phyloP scores from a whole-genome alignment of 1,284 basidiomycete species.

The Moesziomyces aphidis region DNA sequence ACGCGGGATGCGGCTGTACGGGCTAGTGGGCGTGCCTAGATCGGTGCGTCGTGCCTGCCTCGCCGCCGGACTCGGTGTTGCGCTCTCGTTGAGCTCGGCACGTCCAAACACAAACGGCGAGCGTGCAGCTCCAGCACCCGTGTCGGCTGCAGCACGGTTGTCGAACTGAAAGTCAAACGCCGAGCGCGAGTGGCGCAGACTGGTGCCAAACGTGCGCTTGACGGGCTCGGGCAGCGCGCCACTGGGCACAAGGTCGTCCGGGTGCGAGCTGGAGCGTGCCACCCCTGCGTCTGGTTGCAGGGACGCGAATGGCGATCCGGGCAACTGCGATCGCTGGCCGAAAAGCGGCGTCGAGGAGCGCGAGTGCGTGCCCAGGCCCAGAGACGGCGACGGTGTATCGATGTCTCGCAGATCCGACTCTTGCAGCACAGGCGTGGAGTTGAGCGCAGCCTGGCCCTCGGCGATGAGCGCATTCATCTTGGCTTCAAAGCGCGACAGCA shows the following conservation, averaged over 20 bases:
- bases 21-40: conserved; percentile 1
- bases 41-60: too few species aligned
- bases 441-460: conserved; percentile 51
- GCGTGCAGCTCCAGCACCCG: too few species aligned
- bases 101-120: conserved; percentile 30
- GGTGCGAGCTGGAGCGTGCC: conserved; percentile 14
- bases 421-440: conserved; percentile 42
- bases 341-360: conserved; percentile 3
- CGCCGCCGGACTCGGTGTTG: neutral
- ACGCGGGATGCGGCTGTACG: conserved; percentile 26
- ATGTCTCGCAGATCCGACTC: conserved; percentile 38
- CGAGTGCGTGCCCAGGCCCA: conserved; percentile 6
- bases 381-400: conserved; percentile 24
- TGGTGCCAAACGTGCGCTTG: conserved; percentile 25
- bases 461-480: conserved; percentile 55
- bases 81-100: neutral
- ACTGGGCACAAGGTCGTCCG: conserved; percentile 3
- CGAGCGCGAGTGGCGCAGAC: conserved; percentile 17
- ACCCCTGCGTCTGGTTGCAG: neutral
- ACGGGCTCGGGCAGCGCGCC: conserved; percentile 26
- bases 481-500: conserved; percentile 46
- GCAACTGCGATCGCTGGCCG: neutral
- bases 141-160: neutral
- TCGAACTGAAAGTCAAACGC: conserved; percentile 25
- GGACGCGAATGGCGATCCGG: conserved; percentile 11